These are phyloP conservation scores for Quercus phellos DNA, from an alignment of 331 rosid species.

Conservation along the genomic window DNA sequence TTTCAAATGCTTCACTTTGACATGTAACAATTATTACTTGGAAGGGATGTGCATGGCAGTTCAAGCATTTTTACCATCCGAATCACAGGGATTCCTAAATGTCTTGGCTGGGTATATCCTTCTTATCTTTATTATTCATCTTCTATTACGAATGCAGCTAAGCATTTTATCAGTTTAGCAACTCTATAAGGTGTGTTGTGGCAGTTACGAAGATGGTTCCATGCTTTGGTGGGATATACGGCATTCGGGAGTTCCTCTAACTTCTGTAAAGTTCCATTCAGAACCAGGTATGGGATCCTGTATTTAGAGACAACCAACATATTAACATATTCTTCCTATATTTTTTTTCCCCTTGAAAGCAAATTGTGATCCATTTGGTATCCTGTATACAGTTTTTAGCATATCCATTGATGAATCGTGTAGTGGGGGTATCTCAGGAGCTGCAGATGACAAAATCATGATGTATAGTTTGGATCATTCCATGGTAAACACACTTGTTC, in stretches of 20 bases:
- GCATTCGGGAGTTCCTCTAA: constrained; percentile 56
- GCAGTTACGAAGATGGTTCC: constrained; percentile 89
- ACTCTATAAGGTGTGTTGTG: not conserved
- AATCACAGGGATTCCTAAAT: constrained; percentile 75
- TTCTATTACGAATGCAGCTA: not conserved
- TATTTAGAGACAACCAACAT: not conserved
- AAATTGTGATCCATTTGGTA: constrained; percentile 3
- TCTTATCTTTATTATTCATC: constrained; percentile 5
- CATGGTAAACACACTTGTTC: constrained; percentile 44
- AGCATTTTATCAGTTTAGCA: constrained; percentile 1
- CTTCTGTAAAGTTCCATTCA: constrained; percentile 77
- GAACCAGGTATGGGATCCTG: constrained; percentile 62
- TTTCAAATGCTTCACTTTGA: not conserved
- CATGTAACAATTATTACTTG: constrained; percentile 25
- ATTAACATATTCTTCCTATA: not conserved
- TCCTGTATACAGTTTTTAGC: constrained; percentile 65
- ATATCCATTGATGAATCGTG: constrained; percentile 60
- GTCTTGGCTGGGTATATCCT: constrained; percentile 69
- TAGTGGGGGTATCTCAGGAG: constrained; percentile 86
- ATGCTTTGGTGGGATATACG: constrained; percentile 99
- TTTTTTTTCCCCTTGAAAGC: not conserved
- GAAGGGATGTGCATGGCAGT: constrained; percentile 98
- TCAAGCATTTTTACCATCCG: constrained; percentile 70
- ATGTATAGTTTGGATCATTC: constrained; percentile 77
- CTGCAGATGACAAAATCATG: constrained; percentile 79